Conservation (phyloP, 208 protist species). For the Acanthamoeba culbertsoni region DNA sequence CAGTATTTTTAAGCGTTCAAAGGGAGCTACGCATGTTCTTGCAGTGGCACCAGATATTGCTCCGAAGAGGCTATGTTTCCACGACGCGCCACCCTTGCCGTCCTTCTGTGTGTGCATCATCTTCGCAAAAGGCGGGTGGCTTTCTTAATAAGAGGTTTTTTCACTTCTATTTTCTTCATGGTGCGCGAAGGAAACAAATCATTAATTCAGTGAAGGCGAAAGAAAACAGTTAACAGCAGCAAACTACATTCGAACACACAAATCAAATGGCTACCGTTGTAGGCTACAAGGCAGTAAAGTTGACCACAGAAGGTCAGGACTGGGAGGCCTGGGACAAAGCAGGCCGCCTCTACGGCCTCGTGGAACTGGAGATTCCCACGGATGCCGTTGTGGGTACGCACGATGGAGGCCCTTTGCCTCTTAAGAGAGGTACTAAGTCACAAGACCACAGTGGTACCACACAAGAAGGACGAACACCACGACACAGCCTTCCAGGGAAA, state of each 20-base stretch:
- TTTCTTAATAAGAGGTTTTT: not conserved
- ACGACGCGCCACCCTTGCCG: not conserved
- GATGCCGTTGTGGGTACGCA: conserved; percentile 4
- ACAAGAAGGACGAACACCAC: not conserved
- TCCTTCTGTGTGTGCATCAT: not conserved
- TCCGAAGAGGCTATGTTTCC: conserved; percentile 89
- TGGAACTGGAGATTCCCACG: not conserved
- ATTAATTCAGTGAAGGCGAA: no score
- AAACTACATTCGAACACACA: no score
- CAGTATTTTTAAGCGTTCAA: conserved; percentile 93
- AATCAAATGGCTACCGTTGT: not conserved
- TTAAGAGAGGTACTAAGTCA: not conserved
- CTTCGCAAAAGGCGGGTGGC: not conserved
- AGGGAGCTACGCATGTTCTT: conserved; percentile 91
- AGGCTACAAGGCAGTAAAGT: conserved; percentile 31
- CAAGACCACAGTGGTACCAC: not conserved
- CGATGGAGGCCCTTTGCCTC: not conserved
- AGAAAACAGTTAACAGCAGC: no score
- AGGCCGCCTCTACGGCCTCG: conserved; percentile 1
- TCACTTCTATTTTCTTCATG: not conserved
- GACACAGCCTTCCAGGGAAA: not conserved
- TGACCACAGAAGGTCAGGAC: not conserved
- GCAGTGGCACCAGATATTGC: conserved; percentile 91
- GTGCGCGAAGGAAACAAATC: not conserved
- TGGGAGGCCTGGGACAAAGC: conserved; percentile 15